These are phyloP conservation scores for Chamaenerion angustifolium DNA, from an alignment of 345 rosid species.

Conservation along the genomic window DNA sequence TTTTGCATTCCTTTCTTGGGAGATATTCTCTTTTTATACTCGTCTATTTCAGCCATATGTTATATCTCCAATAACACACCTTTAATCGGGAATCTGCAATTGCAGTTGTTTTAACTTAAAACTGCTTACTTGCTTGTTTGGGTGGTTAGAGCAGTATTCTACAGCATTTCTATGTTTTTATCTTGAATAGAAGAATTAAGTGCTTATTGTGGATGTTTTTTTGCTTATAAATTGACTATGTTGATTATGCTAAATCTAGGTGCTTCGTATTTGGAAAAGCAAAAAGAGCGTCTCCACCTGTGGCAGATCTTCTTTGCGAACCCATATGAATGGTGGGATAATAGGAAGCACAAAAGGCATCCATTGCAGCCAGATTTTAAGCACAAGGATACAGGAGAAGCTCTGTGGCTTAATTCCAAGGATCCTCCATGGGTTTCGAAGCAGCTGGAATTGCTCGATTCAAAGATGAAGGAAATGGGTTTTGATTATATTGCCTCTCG, in stretches of 20 bases:
- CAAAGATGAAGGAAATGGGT: no score
- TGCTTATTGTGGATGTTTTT: not conserved
- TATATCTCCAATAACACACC: no score
- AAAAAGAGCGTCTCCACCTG: slow-evolving; percentile 26
- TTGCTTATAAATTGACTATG: slow-evolving; percentile 1
- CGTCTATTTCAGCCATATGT: no score
- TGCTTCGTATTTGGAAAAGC: slow-evolving; percentile 13
- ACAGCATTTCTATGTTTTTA: not conserved
- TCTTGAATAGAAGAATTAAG: not conserved
- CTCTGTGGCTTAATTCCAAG: slow-evolving; percentile 42
- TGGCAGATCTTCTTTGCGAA: slow-evolving; percentile 66
- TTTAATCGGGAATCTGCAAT: no score
- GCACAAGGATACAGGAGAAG: slow-evolving; percentile 59
- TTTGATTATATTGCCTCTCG: no score
- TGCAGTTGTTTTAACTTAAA: no score
- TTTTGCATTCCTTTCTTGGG: not conserved
- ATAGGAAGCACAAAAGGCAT: slow-evolving; percentile 37
- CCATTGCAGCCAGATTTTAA: slow-evolving; percentile 51
- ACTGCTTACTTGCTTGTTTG: no score
- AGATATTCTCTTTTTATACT: not conserved
- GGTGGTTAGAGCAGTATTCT: no score
- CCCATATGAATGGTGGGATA: slow-evolving; percentile 83
- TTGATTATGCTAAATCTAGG: slow-evolving; percentile 13
- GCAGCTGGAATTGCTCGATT: no score
- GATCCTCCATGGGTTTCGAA: no score